Evolutionary conservation across 176 grass and related monocot species (phyloP), one percentile per base, ranked within the genome.

Genomic region (Urochloa ruziziensis): DNA sequence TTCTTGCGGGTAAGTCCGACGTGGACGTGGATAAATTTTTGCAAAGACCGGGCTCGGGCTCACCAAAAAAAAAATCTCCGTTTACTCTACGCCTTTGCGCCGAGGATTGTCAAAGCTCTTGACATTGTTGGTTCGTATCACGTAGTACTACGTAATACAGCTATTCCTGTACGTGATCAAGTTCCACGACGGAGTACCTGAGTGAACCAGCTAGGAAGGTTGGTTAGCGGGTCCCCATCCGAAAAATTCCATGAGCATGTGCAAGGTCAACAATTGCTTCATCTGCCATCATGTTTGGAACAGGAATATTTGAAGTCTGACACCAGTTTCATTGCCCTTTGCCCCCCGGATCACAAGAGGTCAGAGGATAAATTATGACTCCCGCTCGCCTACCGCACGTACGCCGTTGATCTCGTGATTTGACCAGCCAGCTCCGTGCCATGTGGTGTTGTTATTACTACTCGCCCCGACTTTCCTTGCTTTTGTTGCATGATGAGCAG

Each of bases 1-100:
- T 70, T 46, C 54, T 85, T 86, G 78, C 78, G 57, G 78, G 72
- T 70, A 78, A 90, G 54, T 82, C 33, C 17, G 78, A 90, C 78
- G 63, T 77, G 10, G 71, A 81, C 51, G 39, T 30, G 42, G 24
- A 35, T 40, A 27, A 58, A 32, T 67, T 51, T 51, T 42, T 27
- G 3, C 7, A 8, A 58, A 48, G 14, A 48, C 68, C 21, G 12
- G 14, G 27, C 3, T 28, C 32, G 40, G 12, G n/a, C n/a, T n/a
- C n/a, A n/a, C 10, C 2, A 4, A 1, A 70, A 15, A 10, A 44
- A 70, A 16, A 19, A 44, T n/a, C 39, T 15, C 21, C n/a, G 42
- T 7, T 13, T 58, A 10, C 23, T 60, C 30, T 59, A 19, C n/a
- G 7, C 24, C 1, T 24, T 24, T 13, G 7, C 14, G 29, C 4